Evolutionary conservation across 2,329 filamentous ascomycete genomes (phyloP).

Genomic region (Colletotrichum sp.): DNA sequence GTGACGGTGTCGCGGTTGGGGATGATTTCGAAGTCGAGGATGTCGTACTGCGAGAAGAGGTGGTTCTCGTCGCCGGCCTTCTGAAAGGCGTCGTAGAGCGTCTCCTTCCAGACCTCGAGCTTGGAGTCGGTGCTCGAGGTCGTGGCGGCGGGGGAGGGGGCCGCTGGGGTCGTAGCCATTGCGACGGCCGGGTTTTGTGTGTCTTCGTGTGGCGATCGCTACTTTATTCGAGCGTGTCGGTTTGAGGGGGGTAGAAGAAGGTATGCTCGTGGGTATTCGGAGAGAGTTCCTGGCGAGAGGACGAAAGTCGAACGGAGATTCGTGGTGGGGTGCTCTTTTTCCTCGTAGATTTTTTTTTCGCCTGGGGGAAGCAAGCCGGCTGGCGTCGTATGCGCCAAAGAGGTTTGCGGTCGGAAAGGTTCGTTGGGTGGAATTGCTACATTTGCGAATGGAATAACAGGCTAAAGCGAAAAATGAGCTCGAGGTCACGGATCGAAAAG

Average conservation of each 20-base stretch:
- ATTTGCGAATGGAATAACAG: background rate
- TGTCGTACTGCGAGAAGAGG: slow-evolving; percentile 64
- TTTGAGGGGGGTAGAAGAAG: background rate
- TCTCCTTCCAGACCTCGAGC: slow-evolving; percentile 57
- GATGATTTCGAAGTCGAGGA: slow-evolving; percentile 62
- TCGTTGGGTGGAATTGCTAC: background rate
- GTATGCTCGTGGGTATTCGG: background rate
- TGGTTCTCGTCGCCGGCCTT: slow-evolving; percentile 52
- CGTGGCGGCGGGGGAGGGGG: slow-evolving; percentile 19
- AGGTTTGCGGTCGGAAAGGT: background rate
- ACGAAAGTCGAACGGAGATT: background rate
- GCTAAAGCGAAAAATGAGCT: background rate
- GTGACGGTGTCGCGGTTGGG: slow-evolving; percentile 60
- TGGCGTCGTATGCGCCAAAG: background rate
- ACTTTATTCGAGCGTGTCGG: background rate
- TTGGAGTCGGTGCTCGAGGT: slow-evolving; percentile 38
- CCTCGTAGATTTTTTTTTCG: background rate
- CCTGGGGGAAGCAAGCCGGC: background rate
- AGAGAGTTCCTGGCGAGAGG: background rate
- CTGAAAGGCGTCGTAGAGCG: slow-evolving; percentile 61
- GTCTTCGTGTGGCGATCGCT: background rate
- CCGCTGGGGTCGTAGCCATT: slow-evolving; percentile 12
- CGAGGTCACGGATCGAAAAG: background rate
- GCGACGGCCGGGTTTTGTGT: background rate
- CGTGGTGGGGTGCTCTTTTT: background rate